Evolutionary conservation across 768 basidiomycete species (phyloP).

Genomic region (Trametes gibbosa): DNA sequence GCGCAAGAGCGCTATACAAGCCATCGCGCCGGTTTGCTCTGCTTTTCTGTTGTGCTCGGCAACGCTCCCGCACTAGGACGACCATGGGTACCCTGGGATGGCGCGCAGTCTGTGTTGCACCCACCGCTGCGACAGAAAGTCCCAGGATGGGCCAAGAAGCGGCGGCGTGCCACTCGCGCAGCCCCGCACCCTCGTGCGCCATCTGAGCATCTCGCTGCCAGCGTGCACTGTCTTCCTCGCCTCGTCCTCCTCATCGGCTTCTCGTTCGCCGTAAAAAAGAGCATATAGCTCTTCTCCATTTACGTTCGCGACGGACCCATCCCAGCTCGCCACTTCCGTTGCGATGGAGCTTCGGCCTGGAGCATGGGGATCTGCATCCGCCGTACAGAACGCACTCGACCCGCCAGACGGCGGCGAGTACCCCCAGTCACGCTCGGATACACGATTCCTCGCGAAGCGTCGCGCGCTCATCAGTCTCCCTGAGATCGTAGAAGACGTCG

Average conservation of each 20-base stretch:
- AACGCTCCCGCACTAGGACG: not conserved
- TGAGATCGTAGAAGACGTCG: constrained; percentile 42
- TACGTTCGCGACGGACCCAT: constrained; percentile 33
- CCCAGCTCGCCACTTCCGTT: constrained; percentile 43
- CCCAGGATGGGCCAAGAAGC: constrained; percentile 4
- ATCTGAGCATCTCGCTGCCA: constrained; percentile 46
- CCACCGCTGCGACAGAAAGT: constrained; percentile 1
- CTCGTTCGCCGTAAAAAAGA: constrained; percentile 71
- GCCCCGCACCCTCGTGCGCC: constrained; percentile 28
- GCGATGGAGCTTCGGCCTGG: constrained; percentile 70
- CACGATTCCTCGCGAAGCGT: constrained; percentile 44
- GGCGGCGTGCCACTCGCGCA: constrained; percentile 9
- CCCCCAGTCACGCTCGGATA: constrained; percentile 70
- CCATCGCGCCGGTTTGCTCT: not conserved
- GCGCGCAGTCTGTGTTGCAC: constrained; percentile 1
- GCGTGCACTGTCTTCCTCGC: constrained; percentile 50
- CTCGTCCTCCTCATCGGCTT: constrained; percentile 70
- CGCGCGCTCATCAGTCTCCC: constrained; percentile 43
- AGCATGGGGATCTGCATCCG: constrained; percentile 89
- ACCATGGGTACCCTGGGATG: constrained; percentile 1
- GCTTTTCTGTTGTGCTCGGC: constrained; percentile 5
- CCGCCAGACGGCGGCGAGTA: constrained; percentile 46
- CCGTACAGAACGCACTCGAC: constrained; percentile 40
- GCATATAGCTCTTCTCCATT: constrained; percentile 59
- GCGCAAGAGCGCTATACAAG: too few species aligned